Evolutionary conservation across 2,329 filamentous ascomycete genomes (phyloP), one percentile per base, ranked within the genome.

Genomic region (Zymoseptoria brevis): DNA sequence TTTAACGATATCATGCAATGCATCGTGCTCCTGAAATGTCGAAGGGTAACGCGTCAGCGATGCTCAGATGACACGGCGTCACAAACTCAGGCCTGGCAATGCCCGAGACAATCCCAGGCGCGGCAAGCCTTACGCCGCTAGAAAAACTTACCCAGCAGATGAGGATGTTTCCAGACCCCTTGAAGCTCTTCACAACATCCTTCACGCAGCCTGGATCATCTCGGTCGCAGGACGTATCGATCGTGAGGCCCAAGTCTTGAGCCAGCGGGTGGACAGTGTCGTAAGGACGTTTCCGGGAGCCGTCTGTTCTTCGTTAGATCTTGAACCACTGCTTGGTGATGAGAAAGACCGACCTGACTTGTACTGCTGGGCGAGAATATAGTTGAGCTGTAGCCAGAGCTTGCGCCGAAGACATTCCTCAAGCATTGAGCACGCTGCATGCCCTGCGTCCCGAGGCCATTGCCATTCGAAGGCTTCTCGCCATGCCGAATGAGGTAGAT

Each of bases 401-500:
- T 68, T 0, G 72, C 68, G 0, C 82, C 81, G 66, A 87, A 87
- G 0, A 86, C 80, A 8, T 64, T 74, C 9, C 80, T 74, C n/a
- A 87, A 72, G 62, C 83, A 86, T 66, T 86, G 80, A 0, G 83
- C 81, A 16, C 84, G 80, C 69, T 83, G 60, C 57, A 77, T 62
- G n/a, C 84, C 84, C 60, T 78, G 66, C 0, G 75, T 64, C 57
- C 71, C 82, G 52, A 86, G 74, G 1, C 82, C 83, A 58, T 77
- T 72, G 35, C 74, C 74, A 16, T 76, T 76, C 1, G 67, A 58
- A 2, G 83, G 83, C 71, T 87, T 87, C 70, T 87, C 84, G 60
- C 83, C 84, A 63, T 87, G 84, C 19, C 83, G 80, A 68, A 87
- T 86, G 8, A 86, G 72, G 67, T 84, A 87, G 30, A 86, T 80